Evolutionary conservation across 1,139 yeast species (phyloP).

Genomic region (Zygosaccharomyces pseudobailii): DNA sequence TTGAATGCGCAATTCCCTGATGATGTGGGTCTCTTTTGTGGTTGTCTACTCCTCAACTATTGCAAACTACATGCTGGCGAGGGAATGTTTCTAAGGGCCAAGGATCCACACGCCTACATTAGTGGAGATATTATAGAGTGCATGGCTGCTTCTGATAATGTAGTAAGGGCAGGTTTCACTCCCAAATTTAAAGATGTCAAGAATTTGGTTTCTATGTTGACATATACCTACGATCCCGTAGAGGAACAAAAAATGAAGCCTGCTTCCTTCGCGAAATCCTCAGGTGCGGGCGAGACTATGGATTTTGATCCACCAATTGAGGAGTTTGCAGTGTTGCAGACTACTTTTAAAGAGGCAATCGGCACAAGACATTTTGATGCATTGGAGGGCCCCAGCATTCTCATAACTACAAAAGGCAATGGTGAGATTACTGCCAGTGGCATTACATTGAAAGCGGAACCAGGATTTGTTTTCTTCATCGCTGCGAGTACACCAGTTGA

Average conservation of each 20-base stretch:
- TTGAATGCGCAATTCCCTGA: constrained; percentile 84
- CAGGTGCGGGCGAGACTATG: constrained; percentile 61
- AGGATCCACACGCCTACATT: constrained; percentile 97
- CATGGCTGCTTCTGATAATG: constrained; percentile 99
- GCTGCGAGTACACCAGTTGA: constrained; percentile 71
- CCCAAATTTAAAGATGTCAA: constrained; percentile 96
- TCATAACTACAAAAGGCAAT: constrained; percentile 75
- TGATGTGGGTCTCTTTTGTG: constrained; percentile 94
- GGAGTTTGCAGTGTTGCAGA: constrained; percentile 88
- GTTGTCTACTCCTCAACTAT: constrained; percentile 87
- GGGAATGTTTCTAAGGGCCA: constrained; percentile 94
- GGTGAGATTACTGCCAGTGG: constrained; percentile 54
- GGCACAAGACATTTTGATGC: constrained; percentile 49
- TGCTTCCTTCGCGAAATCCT: constrained; percentile 53
- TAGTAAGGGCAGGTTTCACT: constrained; percentile 96
- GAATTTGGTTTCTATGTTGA: constrained; percentile 83
- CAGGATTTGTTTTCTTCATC: constrained; percentile 80
- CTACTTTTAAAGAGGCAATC: constrained; percentile 46
- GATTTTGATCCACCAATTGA: constrained; percentile 95
- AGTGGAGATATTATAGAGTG: constrained; percentile 97
- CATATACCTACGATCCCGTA: constrained; percentile 83
- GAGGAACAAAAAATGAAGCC: constrained; percentile 89
- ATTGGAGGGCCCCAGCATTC: constrained; percentile 81
- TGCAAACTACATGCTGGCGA: constrained; percentile 82
- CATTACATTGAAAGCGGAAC: constrained; percentile 43